These are phyloP conservation scores for Eucalyptus marginata DNA, from an alignment of 345 rosid species.

Conservation along the genomic window DNA sequence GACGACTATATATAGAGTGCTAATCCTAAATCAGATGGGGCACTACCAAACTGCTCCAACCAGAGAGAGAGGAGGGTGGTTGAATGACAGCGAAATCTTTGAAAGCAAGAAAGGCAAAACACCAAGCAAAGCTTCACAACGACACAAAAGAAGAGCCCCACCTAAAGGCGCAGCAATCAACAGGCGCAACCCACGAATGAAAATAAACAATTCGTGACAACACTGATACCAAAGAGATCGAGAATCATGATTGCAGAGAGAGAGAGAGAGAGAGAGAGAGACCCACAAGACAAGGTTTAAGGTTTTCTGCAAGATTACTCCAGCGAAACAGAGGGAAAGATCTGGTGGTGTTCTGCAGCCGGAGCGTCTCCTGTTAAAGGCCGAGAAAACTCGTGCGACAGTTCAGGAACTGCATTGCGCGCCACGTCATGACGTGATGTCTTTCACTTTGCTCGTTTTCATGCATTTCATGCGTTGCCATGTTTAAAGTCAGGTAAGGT, in stretches of 20 bases:
- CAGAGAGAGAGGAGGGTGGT: background rate
- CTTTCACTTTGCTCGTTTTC: background rate
- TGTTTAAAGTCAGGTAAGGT: background rate
- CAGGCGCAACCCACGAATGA: background rate
- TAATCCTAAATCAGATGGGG: background rate
- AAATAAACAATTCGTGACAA: background rate
- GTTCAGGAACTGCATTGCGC: background rate
- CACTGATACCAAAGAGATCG: background rate
- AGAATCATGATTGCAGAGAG: background rate
- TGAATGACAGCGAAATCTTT: background rate
- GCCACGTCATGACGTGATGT: background rate
- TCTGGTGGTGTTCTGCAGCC: background rate
- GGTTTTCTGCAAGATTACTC: background rate
- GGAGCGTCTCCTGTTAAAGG: background rate
- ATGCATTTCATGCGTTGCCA: background rate
- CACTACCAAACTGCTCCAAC: background rate
- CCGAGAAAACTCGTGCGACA: background rate
- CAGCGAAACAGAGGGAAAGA: background rate
- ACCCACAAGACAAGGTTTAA: background rate
- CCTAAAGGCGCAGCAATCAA: background rate
- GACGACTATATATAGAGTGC: background rate
- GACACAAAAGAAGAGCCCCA: background rate
- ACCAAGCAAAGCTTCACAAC: background rate
- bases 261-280: background rate
- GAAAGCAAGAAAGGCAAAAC: background rate